phyloP scores from a whole-genome alignment of 2,329 filamentous ascomycete genomes.

The Coleophoma cylindrospora region DNA sequence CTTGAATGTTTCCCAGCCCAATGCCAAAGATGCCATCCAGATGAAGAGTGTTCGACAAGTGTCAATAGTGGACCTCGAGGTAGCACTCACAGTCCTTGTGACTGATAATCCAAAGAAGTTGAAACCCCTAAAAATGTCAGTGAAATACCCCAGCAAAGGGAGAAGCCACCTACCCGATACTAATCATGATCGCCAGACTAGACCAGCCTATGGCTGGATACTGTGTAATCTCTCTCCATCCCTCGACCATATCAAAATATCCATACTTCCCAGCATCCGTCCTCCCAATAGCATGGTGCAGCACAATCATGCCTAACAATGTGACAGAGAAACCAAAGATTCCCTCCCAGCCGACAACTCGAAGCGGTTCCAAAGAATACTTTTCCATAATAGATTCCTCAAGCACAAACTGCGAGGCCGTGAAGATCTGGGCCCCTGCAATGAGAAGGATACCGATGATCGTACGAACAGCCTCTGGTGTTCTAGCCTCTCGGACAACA shows the following conservation, averaged over 20 bases:
- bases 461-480: constrained; percentile 59
- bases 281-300: constrained; percentile 73
- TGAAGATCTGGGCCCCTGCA: constrained; percentile 93
- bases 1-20: constrained; percentile 98
- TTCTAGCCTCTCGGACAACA: constrained; percentile 33
- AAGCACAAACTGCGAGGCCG: constrained; percentile 90
- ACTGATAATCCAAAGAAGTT: constrained; percentile 98
- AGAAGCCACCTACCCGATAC: constrained; percentile 70
- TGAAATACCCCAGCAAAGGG: no score
- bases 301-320: constrained; percentile 68
- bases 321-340: constrained; percentile 85
- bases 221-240: constrained; percentile 72
- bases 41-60: constrained; percentile 97
- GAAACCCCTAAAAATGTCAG: constrained; percentile 62
- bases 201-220: constrained; percentile 68
- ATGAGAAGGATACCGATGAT: constrained; percentile 85
- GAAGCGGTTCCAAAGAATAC: constrained; percentile 69
- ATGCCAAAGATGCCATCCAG: constrained; percentile 87
- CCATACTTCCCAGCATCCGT: constrained; percentile 71
- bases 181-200: constrained; percentile 91
- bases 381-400: constrained; percentile 89
- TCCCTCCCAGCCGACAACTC: constrained; percentile 94
- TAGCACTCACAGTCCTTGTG: constrained; percentile 83
- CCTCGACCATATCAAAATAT: constrained; percentile 87
- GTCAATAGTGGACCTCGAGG: constrained; percentile 91